Evolutionary conservation across 2,329 filamentous ascomycete species (phyloP).

Genomic region (Fusarium duplospermum): DNA sequence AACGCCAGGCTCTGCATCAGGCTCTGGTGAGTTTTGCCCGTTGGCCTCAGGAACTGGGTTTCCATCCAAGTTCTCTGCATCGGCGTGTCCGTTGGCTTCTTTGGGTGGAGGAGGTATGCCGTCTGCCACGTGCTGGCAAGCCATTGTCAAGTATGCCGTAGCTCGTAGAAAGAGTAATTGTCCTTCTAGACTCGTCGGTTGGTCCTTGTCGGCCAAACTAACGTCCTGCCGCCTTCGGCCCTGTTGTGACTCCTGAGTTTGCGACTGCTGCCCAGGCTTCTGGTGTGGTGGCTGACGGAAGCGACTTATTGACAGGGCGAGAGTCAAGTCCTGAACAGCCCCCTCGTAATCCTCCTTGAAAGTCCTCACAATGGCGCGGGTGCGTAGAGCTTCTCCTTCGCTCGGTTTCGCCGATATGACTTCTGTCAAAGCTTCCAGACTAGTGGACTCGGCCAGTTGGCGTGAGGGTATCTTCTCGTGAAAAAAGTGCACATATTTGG

Average conservation of each 20-base stretch:
- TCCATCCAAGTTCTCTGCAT: not conserved
- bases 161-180: slow-evolving; percentile 84
- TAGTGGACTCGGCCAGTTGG: slow-evolving; percentile 78
- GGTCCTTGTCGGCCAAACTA: slow-evolving; percentile 57
- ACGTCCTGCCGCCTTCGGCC: slow-evolving; percentile 48
- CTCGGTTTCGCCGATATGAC: slow-evolving; percentile 73
- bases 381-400: slow-evolving; percentile 76
- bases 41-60: slow-evolving; percentile 3
- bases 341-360: slow-evolving; percentile 81
- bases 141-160: slow-evolving; percentile 76
- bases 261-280: slow-evolving; percentile 62
- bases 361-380: slow-evolving; percentile 77
- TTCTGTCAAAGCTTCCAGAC: slow-evolving; percentile 72
- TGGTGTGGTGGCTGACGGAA: slow-evolving; percentile 65
- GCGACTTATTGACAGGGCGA: slow-evolving; percentile 68
- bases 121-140: slow-evolving; percentile 71
- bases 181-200: slow-evolving; percentile 79
- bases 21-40: not conserved
- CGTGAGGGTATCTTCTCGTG: slow-evolving; percentile 88
- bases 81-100: slow-evolving; percentile 4
- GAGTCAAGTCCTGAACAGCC: slow-evolving; percentile 76
- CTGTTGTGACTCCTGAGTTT: slow-evolving; percentile 52
- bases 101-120: slow-evolving; percentile 57
- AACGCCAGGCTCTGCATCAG: not conserved
- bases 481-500: slow-evolving; percentile 92